Base-by-base conservation (phyloP, 352 stramenopile species). In the Phytophthora europaea region DNA sequence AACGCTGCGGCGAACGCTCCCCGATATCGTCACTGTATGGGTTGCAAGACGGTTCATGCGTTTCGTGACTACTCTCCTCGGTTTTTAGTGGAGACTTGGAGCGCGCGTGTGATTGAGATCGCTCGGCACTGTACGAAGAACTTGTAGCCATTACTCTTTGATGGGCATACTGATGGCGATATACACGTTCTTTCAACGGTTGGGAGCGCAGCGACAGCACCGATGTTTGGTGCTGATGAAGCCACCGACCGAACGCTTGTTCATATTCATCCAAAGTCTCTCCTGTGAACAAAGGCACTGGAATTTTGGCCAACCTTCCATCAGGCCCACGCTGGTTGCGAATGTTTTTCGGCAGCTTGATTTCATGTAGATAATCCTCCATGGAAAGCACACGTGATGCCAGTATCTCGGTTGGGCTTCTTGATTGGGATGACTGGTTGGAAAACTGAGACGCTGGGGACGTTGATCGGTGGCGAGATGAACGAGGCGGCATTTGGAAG, bases 251-350 rank as follows among this genome's bases (percentile, higher is more conserved):
- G 57, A 75, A 72, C 16, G 53, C 61, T 58, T 67, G 54, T 10
- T 75, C 68, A 9, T 72, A 75, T 7, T 72, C 62, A 22, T 67
- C 45, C 23, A 72, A 51, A 33, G 62, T 75, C 59, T 75, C 68
- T 20, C 68, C 62, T 60, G 62, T 20, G 28, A 75, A 67, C 38
- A 75, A 62, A 31, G 68, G 68, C 47, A 63, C 43, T 47, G 68
- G 62, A 45, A 75, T 75, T 38, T 67, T 75, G 36, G 36, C 20
- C 23, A 75, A 31, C 33, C 59, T 72, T 28, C 34, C 69, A 47
- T 60, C 58, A 38, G 36, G 0, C 6, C 48, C 45, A 51, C 50
- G 54, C 23, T 54, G 43, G 20, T 50, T n/a, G 43, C 43, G 43
- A 50, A 22, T 56, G 13, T 43, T 47, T 34, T 73, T 76, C 8